A percentile compares a stretch with the other conserved stretches of the same genome.
These are phyloP conservation scores for Elsinoe batatas DNA, from an alignment of 2,329 filamentous ascomycete species.

Conservation along the genomic window DNA sequence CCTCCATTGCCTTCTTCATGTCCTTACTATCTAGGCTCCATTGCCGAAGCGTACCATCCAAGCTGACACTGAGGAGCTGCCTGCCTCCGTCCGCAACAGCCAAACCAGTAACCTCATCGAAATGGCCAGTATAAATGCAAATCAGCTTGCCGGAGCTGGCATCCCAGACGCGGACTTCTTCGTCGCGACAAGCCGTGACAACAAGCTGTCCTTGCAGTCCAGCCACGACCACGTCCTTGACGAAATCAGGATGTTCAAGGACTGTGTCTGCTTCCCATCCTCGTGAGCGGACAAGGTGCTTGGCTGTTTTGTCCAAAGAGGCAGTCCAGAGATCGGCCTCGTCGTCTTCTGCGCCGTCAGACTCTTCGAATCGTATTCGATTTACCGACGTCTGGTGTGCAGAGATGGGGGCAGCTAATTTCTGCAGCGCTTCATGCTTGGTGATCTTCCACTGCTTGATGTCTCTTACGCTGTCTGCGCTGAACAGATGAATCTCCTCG, in stretches of 20 bases:
- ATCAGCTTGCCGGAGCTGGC: slow-evolving; percentile 23
- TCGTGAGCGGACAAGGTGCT: slow-evolving; percentile 61
- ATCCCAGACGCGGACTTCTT: slow-evolving; percentile 88
- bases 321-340: slow-evolving; percentile 74
- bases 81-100: slow-evolving; percentile 43
- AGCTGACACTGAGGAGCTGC: slow-evolving; percentile 67
- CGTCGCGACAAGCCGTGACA: slow-evolving; percentile 79
- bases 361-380: slow-evolving; percentile 58
- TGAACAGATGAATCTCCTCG: slow-evolving; percentile 52
- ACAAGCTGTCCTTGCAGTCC: slow-evolving; percentile 54
- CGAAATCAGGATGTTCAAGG: slow-evolving; percentile 78
- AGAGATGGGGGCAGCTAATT: slow-evolving; percentile 49
- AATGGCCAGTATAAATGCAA: slow-evolving; percentile 58
- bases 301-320: slow-evolving; percentile 79
- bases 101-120: slow-evolving; percentile 81
- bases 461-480: slow-evolving; percentile 53
- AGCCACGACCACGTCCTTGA: slow-evolving; percentile 67
- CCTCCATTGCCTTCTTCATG: slow-evolving; percentile 37
- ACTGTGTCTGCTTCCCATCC: slow-evolving; percentile 62
- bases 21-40: slow-evolving; percentile 64
- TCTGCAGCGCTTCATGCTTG: slow-evolving; percentile 44
- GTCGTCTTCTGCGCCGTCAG: slow-evolving; percentile 10
- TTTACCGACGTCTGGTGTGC: slow-evolving; percentile 91
- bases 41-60: slow-evolving; percentile 77
- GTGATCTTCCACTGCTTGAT: slow-evolving; percentile 68